Conservation (phyloP, 2,329 filamentous ascomycete genomes). For the Colletotrichum sansevieriae region DNA sequence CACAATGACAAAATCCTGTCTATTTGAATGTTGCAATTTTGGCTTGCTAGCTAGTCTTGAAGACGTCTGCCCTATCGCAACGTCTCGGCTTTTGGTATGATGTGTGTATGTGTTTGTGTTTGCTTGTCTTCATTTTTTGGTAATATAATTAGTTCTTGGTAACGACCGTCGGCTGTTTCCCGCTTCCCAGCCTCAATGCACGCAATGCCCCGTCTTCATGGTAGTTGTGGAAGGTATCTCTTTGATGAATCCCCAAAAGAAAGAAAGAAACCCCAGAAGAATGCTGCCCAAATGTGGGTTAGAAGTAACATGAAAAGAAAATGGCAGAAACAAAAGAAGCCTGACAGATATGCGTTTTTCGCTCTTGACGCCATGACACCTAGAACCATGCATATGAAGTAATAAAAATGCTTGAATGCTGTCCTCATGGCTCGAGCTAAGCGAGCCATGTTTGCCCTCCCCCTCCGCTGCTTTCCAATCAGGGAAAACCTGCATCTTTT, state of each 20-base stretch:
- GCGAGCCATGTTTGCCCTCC: conserved; percentile 23
- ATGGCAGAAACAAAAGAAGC: neutral
- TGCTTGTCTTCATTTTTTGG: no score
- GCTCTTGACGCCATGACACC: conserved; percentile 36
- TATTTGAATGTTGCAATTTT: conserved; percentile 2
- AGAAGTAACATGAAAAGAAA: neutral
- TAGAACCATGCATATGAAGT: conserved; percentile 28
- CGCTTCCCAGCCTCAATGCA: conserved; percentile 19
- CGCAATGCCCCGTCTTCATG: neutral
- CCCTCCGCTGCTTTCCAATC: neutral
- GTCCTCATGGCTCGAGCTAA: conserved; percentile 17
- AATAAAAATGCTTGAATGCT: conserved; percentile 9
- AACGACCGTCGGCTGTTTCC: conserved; percentile 25
- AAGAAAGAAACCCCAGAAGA: neutral
- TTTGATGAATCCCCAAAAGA: conserved; percentile 12
- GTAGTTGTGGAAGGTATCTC: conserved; percentile 27
- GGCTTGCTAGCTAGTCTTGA: conserved; percentile 30
- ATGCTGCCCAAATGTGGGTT: neutral
- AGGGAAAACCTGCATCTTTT: neutral
- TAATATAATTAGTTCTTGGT: conserved; percentile 26
- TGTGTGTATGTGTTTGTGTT: neutral
- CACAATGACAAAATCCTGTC: neutral
- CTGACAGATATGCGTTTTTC: conserved; percentile 10
- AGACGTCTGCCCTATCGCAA: neutral
- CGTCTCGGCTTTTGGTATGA: neutral